Base-by-base conservation (phyloP, 306 rosid species). In the Begonia peltatifolia region DNA sequence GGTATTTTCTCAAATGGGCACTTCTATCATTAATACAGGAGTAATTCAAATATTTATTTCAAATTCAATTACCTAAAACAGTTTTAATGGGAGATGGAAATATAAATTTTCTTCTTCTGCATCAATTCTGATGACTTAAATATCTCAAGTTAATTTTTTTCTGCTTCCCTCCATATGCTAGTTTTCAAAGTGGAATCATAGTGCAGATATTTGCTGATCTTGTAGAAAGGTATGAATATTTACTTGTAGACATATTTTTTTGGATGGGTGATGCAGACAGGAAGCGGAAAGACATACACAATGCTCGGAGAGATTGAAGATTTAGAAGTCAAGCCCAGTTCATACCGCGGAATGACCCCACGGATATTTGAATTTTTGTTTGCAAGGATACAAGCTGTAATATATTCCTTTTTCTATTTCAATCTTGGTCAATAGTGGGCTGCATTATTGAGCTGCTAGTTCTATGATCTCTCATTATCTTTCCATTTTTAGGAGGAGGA, bases 381-480 rank as follows among this genome's bases (percentile, higher is more conserved):
- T 75, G 99, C 99, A 20, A 78, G 99, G 84, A 90, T 90, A 54
- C 95, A 83, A 73, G 95, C 95, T 44, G 99, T 90, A 90, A 85
- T 13, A 53, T 43, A 17, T 52, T 15, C 48, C 14, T 46, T 14
- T 59, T 41, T 17, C 57, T 20, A 46, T 46, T 66, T 62, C 47
- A 65, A 53, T 23, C 55, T 63, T 56, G 48, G 17, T 49, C 20
- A 30, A 30, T 30, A 4, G 38, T 30, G 38, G 38, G 38, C 38
- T 30, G 38, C 38, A 30, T 49, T 49, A 49, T 49, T 49, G 9
- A 17, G 12, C 6, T 44, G 14, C 14, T 10, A 44, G 48, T 44
- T 11, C 17, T 49, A 12, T 58, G 14, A 12, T 48, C 16, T 46
- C 30, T 15, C 52, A 47, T 62, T 47, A 38, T 38, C 68, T 54